These are phyloP conservation scores for Wakefieldia striispora DNA, from an alignment of 768 basidiomycete species.

Conservation along the genomic window DNA sequence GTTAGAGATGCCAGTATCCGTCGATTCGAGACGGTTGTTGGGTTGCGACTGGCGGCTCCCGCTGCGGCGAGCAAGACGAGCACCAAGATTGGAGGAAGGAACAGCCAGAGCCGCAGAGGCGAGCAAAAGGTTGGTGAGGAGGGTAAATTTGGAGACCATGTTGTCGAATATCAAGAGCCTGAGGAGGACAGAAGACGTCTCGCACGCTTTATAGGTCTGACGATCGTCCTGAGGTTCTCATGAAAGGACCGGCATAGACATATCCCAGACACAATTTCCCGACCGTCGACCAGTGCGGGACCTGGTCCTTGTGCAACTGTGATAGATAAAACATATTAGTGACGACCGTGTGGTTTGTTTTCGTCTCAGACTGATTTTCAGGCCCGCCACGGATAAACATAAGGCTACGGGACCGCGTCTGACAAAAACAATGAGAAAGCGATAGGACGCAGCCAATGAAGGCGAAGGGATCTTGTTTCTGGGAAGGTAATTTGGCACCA, in stretches of 20 bases:
- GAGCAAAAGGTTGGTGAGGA: constrained; percentile 18
- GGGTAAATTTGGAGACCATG: constrained; percentile 19
- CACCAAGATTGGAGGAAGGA: constrained; percentile 14
- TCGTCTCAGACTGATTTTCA: background rate
- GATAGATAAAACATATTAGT: background rate
- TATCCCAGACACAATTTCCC: background rate
- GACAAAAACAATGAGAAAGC: too few species aligned
- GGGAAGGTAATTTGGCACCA: too few species aligned
- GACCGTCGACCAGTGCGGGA: constrained; percentile 5
- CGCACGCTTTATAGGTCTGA: constrained; percentile 13
- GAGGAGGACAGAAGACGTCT: background rate
- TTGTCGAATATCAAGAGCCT: background rate
- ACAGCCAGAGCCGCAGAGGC: constrained; percentile 15
- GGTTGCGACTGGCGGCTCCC: constrained; percentile 11
- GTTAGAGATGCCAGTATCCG: background rate
- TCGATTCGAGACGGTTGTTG: background rate
- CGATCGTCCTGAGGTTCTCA: background rate
- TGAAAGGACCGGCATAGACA: background rate
- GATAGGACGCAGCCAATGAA: too few species aligned
- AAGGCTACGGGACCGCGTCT: too few species aligned
- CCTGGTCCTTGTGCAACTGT: background rate
- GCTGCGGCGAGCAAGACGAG: constrained; percentile 15
- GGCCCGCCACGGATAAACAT: background rate
- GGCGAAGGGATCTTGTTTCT: too few species aligned
- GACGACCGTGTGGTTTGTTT: background rate